Evolutionary conservation across 2,329 filamentous ascomycete species (phyloP), one percentile per base, ranked within the genome.

Genomic region (Cladophialophora immunda): DNA sequence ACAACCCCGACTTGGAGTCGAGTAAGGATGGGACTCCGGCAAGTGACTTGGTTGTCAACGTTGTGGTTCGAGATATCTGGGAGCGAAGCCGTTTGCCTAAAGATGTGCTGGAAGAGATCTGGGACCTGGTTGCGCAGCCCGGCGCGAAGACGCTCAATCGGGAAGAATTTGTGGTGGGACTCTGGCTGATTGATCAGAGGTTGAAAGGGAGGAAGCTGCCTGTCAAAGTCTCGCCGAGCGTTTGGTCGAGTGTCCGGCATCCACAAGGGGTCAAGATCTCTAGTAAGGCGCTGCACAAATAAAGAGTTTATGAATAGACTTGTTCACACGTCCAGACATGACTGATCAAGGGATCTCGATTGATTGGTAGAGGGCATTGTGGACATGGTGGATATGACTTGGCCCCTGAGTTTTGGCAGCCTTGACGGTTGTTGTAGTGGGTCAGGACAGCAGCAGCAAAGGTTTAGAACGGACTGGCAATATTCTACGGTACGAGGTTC

Each of bases 181-280:
- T 83, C 75, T 84, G 82, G 82, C 73, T 84, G 64, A 82, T 84
- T 62, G 82, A 84, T 71, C 81, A 83, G 72, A 76, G 78, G 66
- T 68, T 84, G 53, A 81, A 80, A 68, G 82, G 82, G 4, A 78
- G 79, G 53, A 84, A 83, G 68, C 73, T 83, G 45, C 82, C 82
- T 1, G 71, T 74, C 9, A 78, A 77, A 60, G 80, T 84, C 4
- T 79, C 80, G 9, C 76, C 81, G 30, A 83, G 80, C 68, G 78
- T 84, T 11, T 84, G 82, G 82, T 76, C 76, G 38, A 83, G 81
- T 64, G 81, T 82, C 15, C 74, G 76, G 61, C 75, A 79, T 70
- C 71, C 78, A 22, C 73, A 76, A 5, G 81, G 81, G 11, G 76
- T 82, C 25, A 81, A 76, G 61, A 67, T 71, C 19, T 65, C 67